phyloP scores from a whole-genome alignment of 2,329 filamentous ascomycete genomes.

The Verticillium dahliae region DNA sequence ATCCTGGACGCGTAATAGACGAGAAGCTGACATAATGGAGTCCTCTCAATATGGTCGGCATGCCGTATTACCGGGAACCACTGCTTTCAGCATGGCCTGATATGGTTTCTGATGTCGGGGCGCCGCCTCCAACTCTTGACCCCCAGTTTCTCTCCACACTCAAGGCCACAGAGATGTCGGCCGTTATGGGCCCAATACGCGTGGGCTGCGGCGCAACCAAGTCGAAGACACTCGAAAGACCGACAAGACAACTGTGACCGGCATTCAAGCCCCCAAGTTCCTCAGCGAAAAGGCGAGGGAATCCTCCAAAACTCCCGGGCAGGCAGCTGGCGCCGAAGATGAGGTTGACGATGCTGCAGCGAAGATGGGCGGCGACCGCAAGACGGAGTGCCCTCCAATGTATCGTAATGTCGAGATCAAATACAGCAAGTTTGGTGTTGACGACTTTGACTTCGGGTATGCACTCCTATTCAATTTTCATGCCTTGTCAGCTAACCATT shows the following conservation, averaged over 20 bases:
- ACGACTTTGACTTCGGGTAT: constrained; percentile 95
- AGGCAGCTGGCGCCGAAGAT: constrained; percentile 33
- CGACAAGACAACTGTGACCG: constrained; percentile 53
- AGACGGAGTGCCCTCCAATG: constrained; percentile 77
- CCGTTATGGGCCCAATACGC: constrained; percentile 70
- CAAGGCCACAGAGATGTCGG: constrained; percentile 68
- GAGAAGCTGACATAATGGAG: constrained; percentile 28
- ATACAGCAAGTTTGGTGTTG: constrained; percentile 98
- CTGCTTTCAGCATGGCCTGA: constrained; percentile 90
- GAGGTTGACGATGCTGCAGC: constrained; percentile 51
- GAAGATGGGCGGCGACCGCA: constrained; percentile 65
- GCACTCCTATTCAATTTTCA: constrained; percentile 24
- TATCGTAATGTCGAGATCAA: constrained; percentile 97
- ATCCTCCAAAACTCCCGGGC: constrained; percentile 38
- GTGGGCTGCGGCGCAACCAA: constrained; percentile 72
- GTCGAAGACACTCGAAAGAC: constrained; percentile 66
- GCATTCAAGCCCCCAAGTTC: constrained; percentile 76
- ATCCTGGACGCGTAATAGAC: not conserved
- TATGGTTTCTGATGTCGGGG: constrained; percentile 77
- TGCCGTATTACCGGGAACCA: constrained; percentile 87
- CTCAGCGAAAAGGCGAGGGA: constrained; percentile 87
- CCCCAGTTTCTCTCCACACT: constrained; percentile 61
- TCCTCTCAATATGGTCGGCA: constrained; percentile 77
- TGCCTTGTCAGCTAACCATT: not conserved
- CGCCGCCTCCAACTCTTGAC: constrained; percentile 71